Percentiles rank a stretch among this genome's conserved stretches.
Conservation (phyloP, 257 asterid species). For the Lycium barbarum region DNA sequence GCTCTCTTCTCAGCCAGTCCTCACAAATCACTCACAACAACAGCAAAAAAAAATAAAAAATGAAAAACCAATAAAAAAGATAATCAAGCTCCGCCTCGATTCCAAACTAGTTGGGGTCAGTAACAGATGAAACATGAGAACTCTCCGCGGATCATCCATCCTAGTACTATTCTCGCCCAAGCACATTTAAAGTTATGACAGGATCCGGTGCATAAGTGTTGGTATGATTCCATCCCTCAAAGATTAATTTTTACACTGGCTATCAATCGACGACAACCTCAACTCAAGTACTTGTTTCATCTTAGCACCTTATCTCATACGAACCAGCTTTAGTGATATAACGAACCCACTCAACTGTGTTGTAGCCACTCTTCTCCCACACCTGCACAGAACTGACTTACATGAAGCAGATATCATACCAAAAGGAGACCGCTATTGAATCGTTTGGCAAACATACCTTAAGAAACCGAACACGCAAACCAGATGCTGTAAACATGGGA, state of each 20-base stretch:
- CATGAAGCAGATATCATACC: conserved; percentile 8
- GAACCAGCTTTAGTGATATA: conserved; percentile 99
- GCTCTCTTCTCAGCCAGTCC: background rate
- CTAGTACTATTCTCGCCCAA: background rate
- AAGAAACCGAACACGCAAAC: conserved; percentile 95
- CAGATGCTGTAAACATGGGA: conserved; percentile 99
- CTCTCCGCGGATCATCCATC: background rate
- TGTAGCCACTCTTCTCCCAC: conserved; percentile 99
- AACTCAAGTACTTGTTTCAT: background rate
- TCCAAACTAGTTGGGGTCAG: background rate
- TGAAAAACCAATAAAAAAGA: background rate
- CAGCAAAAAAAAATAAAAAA: background rate
- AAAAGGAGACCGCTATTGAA: background rate
- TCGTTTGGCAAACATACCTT: conserved; percentile 57
- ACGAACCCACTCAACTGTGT: conserved; percentile 99
- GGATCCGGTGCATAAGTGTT: background rate
- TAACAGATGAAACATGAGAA: background rate
- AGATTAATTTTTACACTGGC: background rate
- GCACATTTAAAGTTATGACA: background rate
- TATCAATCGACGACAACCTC: background rate
- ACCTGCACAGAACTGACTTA: conserved; percentile 59
- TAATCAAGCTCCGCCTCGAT: background rate
- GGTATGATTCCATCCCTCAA: background rate
- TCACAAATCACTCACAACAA: background rate
- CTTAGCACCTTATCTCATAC: conserved; percentile 93